These are phyloP conservation scores for Venturia aucupariae DNA, from an alignment of 2,329 filamentous ascomycete genomes.

Conservation along the genomic window DNA sequence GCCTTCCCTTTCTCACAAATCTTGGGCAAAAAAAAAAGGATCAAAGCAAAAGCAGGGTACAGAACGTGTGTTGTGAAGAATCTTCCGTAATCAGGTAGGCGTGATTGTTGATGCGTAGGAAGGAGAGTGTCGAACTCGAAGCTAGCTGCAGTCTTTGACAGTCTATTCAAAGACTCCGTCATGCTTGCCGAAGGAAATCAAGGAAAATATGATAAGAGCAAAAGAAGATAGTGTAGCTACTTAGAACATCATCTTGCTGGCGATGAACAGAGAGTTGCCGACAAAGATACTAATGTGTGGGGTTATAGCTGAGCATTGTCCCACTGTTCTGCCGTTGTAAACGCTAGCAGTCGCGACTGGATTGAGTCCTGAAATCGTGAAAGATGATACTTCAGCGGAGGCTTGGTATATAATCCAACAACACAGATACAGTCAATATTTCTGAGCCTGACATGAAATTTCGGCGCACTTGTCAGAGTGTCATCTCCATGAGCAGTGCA, in stretches of 20 bases:
- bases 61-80: background rate
- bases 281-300: too few relatives aligned
- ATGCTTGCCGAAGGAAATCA: background rate
- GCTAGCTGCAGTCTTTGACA: background rate
- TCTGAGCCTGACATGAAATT: too few relatives aligned
- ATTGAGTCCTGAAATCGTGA: too few relatives aligned
- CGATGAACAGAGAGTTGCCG: too few relatives aligned
- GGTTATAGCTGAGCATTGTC: too few relatives aligned
- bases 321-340: too few relatives aligned
- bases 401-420: too few relatives aligned
- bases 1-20: background rate
- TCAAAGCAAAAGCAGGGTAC: background rate
- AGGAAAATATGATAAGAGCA: background rate
- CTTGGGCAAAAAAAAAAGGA: background rate
- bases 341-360: too few relatives aligned
- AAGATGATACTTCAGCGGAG: too few relatives aligned
- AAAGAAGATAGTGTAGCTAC: background rate
- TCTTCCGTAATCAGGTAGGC: background rate
- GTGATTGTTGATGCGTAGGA: background rate
- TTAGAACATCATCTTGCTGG: background rate
- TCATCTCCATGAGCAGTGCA: too few relatives aligned
- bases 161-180: background rate
- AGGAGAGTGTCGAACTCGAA: background rate
- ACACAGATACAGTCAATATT: too few relatives aligned
- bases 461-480: too few relatives aligned